Evolutionary conservation across 2,329 filamentous ascomycete species (phyloP).

Genomic region (Clarireedia sp.): DNA sequence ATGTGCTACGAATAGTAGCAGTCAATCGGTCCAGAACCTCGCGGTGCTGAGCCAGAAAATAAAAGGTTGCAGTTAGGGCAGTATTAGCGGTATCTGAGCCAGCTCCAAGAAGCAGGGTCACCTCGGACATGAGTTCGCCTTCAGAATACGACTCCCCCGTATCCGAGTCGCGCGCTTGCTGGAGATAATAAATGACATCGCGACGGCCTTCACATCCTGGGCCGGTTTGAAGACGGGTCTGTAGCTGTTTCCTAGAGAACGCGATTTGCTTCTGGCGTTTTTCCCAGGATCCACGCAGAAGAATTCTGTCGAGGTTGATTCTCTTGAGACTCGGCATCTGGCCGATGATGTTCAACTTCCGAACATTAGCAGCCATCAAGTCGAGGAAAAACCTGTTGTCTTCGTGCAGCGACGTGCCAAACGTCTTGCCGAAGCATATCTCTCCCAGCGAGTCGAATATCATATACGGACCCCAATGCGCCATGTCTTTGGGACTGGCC

Average conservation of each 20-base stretch:
- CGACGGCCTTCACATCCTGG: background rate
- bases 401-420: background rate
- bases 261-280: background rate
- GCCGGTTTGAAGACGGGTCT: background rate
- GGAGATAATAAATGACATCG: background rate
- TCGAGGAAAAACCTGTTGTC: background rate
- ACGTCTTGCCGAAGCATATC: background rate
- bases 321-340: background rate
- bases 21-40: background rate
- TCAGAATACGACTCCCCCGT: background rate
- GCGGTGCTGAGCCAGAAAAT: background rate
- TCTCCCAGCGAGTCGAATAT: background rate
- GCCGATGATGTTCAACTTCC: background rate
- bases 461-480: background rate
- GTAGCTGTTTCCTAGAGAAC: background rate
- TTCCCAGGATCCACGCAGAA: background rate
- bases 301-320: background rate
- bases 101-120: background rate
- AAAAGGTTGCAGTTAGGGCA: conserved; percentile 1
- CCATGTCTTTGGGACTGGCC: background rate
- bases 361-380: background rate
- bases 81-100: conserved; percentile 10
- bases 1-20: background rate
- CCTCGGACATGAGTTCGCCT: background rate
- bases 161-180: background rate